A percentile compares a stretch with the other conserved stretches of the same genome.
Evolutionary conservation across 2,329 filamentous ascomycete species (phyloP).

Genomic region (Penicillium sp.): DNA sequence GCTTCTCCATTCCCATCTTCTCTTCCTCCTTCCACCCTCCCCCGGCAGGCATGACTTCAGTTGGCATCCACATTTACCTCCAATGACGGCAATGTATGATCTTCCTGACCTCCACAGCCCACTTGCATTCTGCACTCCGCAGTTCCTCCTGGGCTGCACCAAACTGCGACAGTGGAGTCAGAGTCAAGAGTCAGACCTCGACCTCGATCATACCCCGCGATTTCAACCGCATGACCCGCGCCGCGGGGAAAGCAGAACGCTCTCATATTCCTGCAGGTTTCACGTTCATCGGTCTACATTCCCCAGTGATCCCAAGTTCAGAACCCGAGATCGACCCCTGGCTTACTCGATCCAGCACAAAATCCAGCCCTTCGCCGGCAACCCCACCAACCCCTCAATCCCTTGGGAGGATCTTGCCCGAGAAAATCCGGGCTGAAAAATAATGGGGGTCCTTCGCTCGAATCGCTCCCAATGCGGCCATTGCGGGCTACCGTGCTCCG

Average conservation of each 20-base stretch:
- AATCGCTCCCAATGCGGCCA: slow-evolving; percentile 1
- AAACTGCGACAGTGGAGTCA: background rate
- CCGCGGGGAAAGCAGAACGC: background rate
- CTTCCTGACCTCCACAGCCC: too few relatives aligned
- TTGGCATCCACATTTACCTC: too few relatives aligned
- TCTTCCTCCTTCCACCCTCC: too few relatives aligned
- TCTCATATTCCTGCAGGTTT: slow-evolving; percentile 2
- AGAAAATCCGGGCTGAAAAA: slow-evolving; percentile 12
- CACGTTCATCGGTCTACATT: background rate
- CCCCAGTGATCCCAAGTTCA: background rate
- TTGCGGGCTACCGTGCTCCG: slow-evolving; percentile 2
- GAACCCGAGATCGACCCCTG: slow-evolving; percentile 12
- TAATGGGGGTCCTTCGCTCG: background rate
- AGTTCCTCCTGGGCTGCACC: background rate
- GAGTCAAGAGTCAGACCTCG: background rate
- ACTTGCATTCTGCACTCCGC: background rate
- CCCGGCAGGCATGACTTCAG: too few relatives aligned
- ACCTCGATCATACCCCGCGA: slow-evolving; percentile 2
- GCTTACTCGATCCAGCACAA: slow-evolving; percentile 15
- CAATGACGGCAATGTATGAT: too few relatives aligned
- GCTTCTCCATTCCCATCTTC: too few relatives aligned
- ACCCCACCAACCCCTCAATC: slow-evolving; percentile 17
- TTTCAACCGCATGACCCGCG: slow-evolving; percentile 5
- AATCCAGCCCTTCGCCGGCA: slow-evolving; percentile 10
- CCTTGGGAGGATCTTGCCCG: slow-evolving; percentile 8